These are phyloP conservation scores for Penicillium longicatenatum DNA, from an alignment of 495 filamentous ascomycete genomes.

Conservation along the genomic window DNA sequence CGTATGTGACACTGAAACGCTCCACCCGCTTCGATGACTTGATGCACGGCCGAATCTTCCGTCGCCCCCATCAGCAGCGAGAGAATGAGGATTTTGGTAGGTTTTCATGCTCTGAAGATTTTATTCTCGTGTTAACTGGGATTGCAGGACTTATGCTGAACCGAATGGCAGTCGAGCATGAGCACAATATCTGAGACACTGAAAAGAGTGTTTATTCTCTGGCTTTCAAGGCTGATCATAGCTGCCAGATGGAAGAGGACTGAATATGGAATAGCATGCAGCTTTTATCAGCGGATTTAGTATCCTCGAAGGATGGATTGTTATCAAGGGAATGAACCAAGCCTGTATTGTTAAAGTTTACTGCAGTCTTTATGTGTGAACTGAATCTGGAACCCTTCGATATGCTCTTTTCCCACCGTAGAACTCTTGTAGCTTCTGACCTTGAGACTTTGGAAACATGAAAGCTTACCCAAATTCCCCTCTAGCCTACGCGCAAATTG, in stretches of 20 bases:
- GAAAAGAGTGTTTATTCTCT: too few species aligned
- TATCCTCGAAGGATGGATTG: neutral
- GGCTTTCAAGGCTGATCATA: too few species aligned
- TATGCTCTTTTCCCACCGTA: too few species aligned
- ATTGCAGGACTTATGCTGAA: neutral
- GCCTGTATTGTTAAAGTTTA: neutral
- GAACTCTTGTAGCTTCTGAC: too few species aligned
- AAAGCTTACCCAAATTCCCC: too few species aligned
- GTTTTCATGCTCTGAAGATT: constrained; percentile 35
- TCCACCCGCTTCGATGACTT: constrained; percentile 82
- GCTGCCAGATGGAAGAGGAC: neutral
- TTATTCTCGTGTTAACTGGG: neutral
- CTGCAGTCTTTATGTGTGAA: too few species aligned
- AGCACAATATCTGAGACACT: neutral
- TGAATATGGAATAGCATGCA: neutral
- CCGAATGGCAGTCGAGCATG: neutral
- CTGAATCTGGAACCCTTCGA: too few species aligned
- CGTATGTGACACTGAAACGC: constrained; percentile 77
- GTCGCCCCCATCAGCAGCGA: constrained; percentile 72
- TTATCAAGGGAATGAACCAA: neutral
- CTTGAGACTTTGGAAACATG: too few species aligned
- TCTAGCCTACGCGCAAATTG: too few species aligned
- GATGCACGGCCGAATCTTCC: constrained; percentile 84
- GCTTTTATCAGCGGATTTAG: neutral
- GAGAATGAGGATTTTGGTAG: constrained; percentile 84